Percentiles rank a stretch among this genome's conserved stretches.
Evolutionary conservation across 345 rosid species (phyloP).

Genomic region (Eutrema japonicum): DNA sequence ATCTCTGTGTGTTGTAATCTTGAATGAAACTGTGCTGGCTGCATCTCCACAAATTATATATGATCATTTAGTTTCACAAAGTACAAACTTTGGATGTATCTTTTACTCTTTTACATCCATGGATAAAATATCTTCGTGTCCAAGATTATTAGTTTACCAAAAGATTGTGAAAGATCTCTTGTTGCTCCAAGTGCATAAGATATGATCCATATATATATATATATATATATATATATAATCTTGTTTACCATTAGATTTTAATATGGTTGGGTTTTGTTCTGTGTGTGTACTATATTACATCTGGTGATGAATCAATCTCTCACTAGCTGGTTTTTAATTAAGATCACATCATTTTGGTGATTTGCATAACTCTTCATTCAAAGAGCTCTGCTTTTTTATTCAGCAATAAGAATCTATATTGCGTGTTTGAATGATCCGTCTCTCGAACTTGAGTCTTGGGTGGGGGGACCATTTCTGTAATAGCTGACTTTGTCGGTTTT

Average conservation of each 20-base stretch:
- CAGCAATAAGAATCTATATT: not conserved
- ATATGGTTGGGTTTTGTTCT: not conserved
- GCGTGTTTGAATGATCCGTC: not conserved
- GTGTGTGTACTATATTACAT: not conserved
- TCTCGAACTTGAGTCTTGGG: not conserved
- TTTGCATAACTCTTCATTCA: not conserved
- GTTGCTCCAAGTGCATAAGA: conserved; percentile 1
- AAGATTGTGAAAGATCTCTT: not conserved
- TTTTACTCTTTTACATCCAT: not conserved
- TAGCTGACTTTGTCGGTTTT: not conserved
- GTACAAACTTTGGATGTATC: not conserved
- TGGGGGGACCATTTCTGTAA: conserved; percentile 6
- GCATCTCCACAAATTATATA: conserved; percentile 12
- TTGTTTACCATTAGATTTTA: not conserved
- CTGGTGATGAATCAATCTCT: not conserved
- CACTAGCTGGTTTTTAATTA: not conserved
- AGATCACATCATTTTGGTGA: not conserved
- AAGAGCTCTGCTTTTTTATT: conserved; percentile 13
- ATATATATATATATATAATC: not conserved
- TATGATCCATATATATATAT: not conserved
- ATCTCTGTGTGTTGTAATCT: conserved; percentile 30
- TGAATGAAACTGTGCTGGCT: conserved; percentile 35
- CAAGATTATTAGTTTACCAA: not conserved
- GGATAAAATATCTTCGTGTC: not conserved
- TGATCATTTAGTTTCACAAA: conserved; percentile 29